Conservation (phyloP, 2,329 filamentous ascomycete genomes). For the Diaporthe vaccinii region DNA sequence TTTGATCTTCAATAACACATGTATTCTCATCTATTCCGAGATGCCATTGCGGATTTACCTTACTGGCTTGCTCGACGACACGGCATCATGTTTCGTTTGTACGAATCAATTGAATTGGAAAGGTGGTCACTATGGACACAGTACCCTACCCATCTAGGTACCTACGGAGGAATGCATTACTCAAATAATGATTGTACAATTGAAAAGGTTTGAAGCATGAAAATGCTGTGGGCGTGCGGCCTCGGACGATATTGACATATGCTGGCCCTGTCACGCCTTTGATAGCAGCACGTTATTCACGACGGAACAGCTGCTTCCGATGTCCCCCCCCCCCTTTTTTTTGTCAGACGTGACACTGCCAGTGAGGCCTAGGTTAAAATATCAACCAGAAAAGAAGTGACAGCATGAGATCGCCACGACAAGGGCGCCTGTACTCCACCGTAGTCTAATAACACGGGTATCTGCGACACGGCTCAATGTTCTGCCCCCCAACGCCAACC, state of each 20-base stretch:
- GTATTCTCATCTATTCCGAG: background rate
- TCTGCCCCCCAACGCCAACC: background rate
- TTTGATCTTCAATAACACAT: too few relatives aligned
- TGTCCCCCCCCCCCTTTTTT: background rate
- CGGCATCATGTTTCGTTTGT: too few relatives aligned
- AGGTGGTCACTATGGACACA: background rate
- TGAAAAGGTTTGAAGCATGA: background rate
- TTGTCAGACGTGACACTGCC: too few relatives aligned
- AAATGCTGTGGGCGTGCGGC: too few relatives aligned
- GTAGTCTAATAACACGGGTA: constrained; percentile 9
- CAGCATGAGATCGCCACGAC: too few relatives aligned
- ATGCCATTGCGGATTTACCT: background rate
- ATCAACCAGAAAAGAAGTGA: too few relatives aligned
- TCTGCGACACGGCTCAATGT: background rate
- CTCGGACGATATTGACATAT: background rate
- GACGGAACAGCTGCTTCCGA: background rate
- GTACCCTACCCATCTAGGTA: too few relatives aligned
- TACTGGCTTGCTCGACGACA: too few relatives aligned
- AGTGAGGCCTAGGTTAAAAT: background rate
- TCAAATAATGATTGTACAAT: background rate
- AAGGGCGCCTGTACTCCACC: background rate
- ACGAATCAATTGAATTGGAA: background rate
- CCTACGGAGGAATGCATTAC: background rate
- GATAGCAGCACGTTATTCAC: background rate
- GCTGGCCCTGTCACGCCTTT: too few relatives aligned